phyloP scores from a whole-genome alignment of 768 basidiomycete genomes.

The Lactarius indigo region DNA sequence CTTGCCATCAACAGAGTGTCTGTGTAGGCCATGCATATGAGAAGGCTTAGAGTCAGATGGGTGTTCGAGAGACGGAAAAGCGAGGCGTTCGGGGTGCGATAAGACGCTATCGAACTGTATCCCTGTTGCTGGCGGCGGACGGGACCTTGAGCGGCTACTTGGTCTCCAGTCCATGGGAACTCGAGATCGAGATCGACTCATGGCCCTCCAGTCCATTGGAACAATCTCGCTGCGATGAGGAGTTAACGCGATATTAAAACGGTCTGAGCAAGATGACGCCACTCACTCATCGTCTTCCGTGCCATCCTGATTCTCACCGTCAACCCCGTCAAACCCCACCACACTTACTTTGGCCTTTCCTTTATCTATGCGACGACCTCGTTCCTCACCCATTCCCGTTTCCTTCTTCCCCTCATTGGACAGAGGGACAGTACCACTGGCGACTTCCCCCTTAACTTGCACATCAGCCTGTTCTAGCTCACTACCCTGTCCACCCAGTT shows the following conservation, averaged over 20 bases:
- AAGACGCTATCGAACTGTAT: conserved; percentile 29
- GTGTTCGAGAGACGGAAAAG: conserved; percentile 26
- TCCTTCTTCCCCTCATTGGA: conserved; percentile 21
- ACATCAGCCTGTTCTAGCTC: conserved; percentile 23
- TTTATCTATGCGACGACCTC: conserved; percentile 77
- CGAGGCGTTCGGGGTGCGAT: conserved; percentile 25
- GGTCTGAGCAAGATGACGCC: conserved; percentile 28
- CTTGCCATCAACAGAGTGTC: conserved; percentile 24
- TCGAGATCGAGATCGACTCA: conserved; percentile 87
- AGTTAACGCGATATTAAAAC: conserved; percentile 27
- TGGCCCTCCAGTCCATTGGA: conserved; percentile 91
- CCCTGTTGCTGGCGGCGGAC: conserved; percentile 54
- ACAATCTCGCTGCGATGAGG: conserved; percentile 46
- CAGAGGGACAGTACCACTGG: conserved; percentile 18
- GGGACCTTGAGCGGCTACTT: conserved; percentile 70
- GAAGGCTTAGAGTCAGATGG: conserved; percentile 31
- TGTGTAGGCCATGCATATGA: conserved; percentile 45
- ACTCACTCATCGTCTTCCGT: conserved; percentile 74
- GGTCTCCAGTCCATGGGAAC: conserved; percentile 92
- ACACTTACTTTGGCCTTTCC: conserved; percentile 75
- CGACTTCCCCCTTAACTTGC: conserved; percentile 27
- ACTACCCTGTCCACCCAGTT: conserved; percentile 22
- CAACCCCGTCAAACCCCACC: conserved; percentile 79
- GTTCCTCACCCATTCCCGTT: conserved; percentile 40
- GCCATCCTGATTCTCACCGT: conserved; percentile 67